Evolutionary conservation across 192 early-diverging fungal species (phyloP), one percentile per base, ranked within the genome.

Genomic region (Podila clonocystis): DNA sequence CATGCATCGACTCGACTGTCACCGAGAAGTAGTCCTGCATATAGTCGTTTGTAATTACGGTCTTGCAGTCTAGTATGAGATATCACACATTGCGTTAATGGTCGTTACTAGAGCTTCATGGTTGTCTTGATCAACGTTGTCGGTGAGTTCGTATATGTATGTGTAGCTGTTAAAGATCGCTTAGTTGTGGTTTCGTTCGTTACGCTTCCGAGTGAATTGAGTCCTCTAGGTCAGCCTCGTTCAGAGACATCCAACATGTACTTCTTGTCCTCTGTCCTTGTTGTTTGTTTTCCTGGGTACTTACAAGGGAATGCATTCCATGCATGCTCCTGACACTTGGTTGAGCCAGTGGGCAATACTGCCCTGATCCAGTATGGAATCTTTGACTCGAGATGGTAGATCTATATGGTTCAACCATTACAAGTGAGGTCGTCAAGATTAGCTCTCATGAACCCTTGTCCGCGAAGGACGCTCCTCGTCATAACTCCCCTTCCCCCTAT

Each of bases 241-340:
- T 8, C 41, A 15, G 41, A 15, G 41, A 45, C 41, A 45, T 17
- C 41, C 41, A 45, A 15, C 41, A n/a, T 4, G 36, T 38, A 12
- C 20, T 58, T 28, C 22, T 15, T 17, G 12, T 15, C 22, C 12
- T 11, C 33, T 58, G 5, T 20, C 22, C 15, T 31, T 41, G 22
- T 29, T 29, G 41, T 41, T 22, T 52, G 24, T 28, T 17, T 13
- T 29, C 12, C 38, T 36, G 24, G 17, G 11, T 2, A 67, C 76
- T 67, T 72, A 82, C 91, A 89, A 9, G 93, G 93, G 65, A 93
- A 95, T 57, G 91, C 93, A 76, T 95, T 95, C 93, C 93, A 95
- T 57, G 93, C 93, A 77, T 91, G 90, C 70, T 95, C 93, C 76
- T 93, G 90, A 41, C 93, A 83, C 61, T 91, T 87, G 65, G 93